phyloP scores from a whole-genome alignment of 768 basidiomycete species.

The Leccinum boreale region DNA sequence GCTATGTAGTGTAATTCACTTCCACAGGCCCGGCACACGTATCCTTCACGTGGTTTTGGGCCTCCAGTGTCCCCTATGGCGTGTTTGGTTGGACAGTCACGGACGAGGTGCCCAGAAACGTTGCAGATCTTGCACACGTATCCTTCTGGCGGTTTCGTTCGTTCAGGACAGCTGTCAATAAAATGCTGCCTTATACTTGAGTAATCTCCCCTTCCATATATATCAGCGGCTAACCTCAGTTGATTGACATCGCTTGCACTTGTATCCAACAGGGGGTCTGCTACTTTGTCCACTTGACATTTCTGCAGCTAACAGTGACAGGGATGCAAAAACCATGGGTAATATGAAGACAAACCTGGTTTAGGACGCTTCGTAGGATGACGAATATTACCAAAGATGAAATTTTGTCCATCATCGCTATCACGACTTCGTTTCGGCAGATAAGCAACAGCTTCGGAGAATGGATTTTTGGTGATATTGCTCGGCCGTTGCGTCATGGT shows the following conservation, averaged over 20 bases:
- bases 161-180: constrained; percentile 72
- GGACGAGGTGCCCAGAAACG: constrained; percentile 82
- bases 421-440: constrained; percentile 55
- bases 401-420: constrained; percentile 51
- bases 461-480: constrained; percentile 73
- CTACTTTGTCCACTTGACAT: constrained; percentile 40
- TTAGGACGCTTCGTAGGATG: constrained; percentile 57
- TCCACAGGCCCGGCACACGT: constrained; percentile 89
- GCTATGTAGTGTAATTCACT: constrained; percentile 83
- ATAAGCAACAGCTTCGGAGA: constrained; percentile 40
- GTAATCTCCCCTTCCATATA: neutral
- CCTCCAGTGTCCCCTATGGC: constrained; percentile 81
- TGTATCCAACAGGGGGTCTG: constrained; percentile 69
- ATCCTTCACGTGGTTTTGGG: constrained; percentile 77
- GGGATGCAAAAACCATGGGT: neutral
- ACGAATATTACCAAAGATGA: constrained; percentile 63
- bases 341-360: constrained; percentile 39
- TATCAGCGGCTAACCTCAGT: constrained; percentile 49
- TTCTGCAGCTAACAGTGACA: constrained; percentile 6
- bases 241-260: constrained; percentile 74
- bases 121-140: constrained; percentile 88
- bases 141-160: constrained; percentile 72
- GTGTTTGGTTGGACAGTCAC: constrained; percentile 82
- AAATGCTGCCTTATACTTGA: constrained; percentile 52
- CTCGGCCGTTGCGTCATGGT: constrained; percentile 44